Percentiles rank a stretch among this genome's conserved stretches.
Evolutionary conservation across 306 rosid genomes (phyloP).

Genomic region (Boehmeria nivea): DNA sequence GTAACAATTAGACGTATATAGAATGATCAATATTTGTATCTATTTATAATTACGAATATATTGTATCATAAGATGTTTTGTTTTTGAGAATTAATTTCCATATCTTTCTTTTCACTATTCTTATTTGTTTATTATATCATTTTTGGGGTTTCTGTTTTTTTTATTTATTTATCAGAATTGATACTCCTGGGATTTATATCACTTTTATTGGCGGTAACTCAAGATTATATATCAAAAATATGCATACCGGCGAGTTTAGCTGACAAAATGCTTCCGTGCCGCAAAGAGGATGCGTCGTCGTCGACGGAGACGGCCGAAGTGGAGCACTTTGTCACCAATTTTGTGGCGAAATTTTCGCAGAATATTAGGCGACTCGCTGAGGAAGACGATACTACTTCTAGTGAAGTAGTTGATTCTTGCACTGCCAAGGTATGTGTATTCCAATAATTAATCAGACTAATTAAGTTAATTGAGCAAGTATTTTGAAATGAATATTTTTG

Average conservation of each 20-base stretch:
- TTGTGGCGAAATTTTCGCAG: background rate
- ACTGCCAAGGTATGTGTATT: constrained; percentile 6
- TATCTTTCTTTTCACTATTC: background rate
- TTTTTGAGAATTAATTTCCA: no score
- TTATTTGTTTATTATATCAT: background rate
- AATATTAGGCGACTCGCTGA: constrained; percentile 14
- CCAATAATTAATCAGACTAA: no score
- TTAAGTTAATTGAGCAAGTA: no score
- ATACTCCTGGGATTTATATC: constrained; percentile 41
- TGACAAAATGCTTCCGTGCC: constrained; percentile 38
- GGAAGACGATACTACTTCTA: background rate
- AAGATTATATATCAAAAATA: constrained; percentile 26
- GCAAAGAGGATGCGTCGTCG: background rate
- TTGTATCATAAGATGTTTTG: no score
- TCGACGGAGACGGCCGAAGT: background rate
- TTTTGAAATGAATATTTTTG: no score
- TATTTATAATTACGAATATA: no score
- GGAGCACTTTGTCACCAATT: background rate
- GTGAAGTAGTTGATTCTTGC: constrained; percentile 21
- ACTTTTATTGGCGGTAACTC: constrained; percentile 27
- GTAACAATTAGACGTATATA: constrained; percentile 9
- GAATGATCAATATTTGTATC: no score
- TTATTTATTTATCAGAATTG: constrained; percentile 21
- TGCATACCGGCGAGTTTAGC: constrained; percentile 25
- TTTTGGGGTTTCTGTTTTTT: background rate